A percentile compares a stretch with the other conserved stretches of the same genome.
These are phyloP conservation scores for Malassezia japonica DNA, from an alignment of 1,284 basidiomycete genomes.

Conservation along the genomic window DNA sequence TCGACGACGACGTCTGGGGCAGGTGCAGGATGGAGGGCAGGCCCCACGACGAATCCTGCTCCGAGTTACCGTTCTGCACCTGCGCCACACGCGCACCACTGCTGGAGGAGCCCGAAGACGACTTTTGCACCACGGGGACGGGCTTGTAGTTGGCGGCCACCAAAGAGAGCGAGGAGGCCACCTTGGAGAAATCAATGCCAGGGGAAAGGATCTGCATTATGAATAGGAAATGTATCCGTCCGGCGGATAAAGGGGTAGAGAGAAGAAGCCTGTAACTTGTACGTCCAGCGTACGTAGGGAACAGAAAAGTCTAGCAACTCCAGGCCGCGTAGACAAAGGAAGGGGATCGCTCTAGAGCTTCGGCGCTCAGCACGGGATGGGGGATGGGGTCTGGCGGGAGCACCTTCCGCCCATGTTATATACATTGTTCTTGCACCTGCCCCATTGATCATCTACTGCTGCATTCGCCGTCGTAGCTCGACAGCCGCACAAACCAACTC, in stretches of 20 bases:
- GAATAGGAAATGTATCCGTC: slow-evolving; percentile 5
- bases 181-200: slow-evolving; percentile 8
- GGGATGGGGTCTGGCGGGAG: too few relatives aligned
- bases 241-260: slow-evolving; percentile 5
- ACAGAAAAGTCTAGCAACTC: neutral
- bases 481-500: neutral
- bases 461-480: neutral
- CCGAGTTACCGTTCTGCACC: neutral
- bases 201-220: slow-evolving; percentile 8
- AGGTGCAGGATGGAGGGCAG: slow-evolving; percentile 21
- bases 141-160: slow-evolving; percentile 47
- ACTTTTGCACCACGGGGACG: slow-evolving; percentile 29
- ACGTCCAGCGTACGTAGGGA: neutral
- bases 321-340: neutral
- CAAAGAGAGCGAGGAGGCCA: slow-evolving; percentile 38
- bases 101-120: slow-evolving; percentile 3
- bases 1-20: slow-evolving; percentile 15
- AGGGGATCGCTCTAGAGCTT: neutral
- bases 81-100: slow-evolving; percentile 1
- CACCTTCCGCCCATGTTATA: too few relatives aligned
- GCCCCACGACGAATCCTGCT: slow-evolving; percentile 30
- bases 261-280: neutral
- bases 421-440: neutral
- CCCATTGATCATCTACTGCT: neutral
- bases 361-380: too few relatives aligned